phyloP scores from a whole-genome alignment of 108 stramenopile genomes.

The Skeletonema costatum region DNA sequence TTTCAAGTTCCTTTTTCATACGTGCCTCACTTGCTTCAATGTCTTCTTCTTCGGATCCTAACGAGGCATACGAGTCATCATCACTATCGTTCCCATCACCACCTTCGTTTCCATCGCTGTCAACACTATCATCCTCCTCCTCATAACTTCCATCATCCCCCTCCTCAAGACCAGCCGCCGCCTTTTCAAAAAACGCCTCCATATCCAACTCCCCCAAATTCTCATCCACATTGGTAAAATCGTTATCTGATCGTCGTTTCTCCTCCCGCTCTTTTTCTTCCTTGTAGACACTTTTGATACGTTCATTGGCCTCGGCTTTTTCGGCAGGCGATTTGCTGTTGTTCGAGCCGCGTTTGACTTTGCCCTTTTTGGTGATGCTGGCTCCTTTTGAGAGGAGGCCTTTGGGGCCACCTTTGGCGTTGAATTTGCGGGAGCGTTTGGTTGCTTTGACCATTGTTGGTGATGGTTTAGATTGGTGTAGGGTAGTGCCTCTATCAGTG shows the following conservation, averaged over 20 bases:
- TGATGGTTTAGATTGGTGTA: background rate
- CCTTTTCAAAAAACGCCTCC: slow-evolving; percentile 44
- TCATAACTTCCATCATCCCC: slow-evolving; percentile 35
- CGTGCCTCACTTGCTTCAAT: slow-evolving; percentile 67
- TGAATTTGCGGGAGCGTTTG: slow-evolving; percentile 85
- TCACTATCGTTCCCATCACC: slow-evolving; percentile 14
- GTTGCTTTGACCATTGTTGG: slow-evolving; percentile 77
- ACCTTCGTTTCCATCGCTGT: slow-evolving; percentile 17
- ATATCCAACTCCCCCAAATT: slow-evolving; percentile 50
- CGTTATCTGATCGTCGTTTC: slow-evolving; percentile 9
- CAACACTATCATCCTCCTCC: slow-evolving; percentile 38
- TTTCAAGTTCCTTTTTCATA: slow-evolving; percentile 81
- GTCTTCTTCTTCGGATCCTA: slow-evolving; percentile 79
- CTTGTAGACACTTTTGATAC: slow-evolving; percentile 16
- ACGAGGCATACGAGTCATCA: slow-evolving; percentile 41
- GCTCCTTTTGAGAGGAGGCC: slow-evolving; percentile 63
- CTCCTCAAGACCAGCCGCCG: slow-evolving; percentile 8
- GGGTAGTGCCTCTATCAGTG: background rate
- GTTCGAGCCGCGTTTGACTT: slow-evolving; percentile 30
- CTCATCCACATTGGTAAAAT: slow-evolving; percentile 22
- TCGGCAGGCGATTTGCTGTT: slow-evolving; percentile 5
- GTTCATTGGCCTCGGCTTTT: slow-evolving; percentile 26
- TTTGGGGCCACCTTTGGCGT: slow-evolving; percentile 72
- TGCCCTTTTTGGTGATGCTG: slow-evolving; percentile 77
- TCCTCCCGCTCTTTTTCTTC: slow-evolving; percentile 34